Evolutionary conservation across 192 early-diverging fungal genomes (phyloP).

Genomic region (Coemansia sp.): DNA sequence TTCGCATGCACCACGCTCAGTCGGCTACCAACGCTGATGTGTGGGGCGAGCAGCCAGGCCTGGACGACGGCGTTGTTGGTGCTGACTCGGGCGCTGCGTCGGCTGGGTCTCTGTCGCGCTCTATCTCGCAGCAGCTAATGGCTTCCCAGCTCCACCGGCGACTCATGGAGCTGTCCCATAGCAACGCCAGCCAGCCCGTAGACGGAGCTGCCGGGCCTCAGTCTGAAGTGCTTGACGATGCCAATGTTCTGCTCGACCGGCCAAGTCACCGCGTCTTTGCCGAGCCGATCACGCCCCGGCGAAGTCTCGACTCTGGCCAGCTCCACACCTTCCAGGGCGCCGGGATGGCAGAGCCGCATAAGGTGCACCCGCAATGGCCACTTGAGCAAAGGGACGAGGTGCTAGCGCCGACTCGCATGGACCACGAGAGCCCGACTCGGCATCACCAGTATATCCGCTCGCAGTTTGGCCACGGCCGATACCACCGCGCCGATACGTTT

Average conservation of each 20-base stretch:
- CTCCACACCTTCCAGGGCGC: background rate
- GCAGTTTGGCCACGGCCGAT: background rate
- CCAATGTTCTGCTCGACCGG: background rate
- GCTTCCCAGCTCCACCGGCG: conserved; percentile 45
- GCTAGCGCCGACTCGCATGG: background rate
- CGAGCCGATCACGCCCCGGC: background rate
- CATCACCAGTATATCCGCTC: background rate
- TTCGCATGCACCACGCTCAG: conserved; percentile 29
- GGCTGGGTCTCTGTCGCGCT: conserved; percentile 16
- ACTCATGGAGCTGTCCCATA: conserved; percentile 35
- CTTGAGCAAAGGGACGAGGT: background rate
- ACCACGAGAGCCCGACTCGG: background rate
- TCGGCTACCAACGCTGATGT: conserved; percentile 11
- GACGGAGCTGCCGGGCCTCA: background rate
- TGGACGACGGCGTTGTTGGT: background rate
- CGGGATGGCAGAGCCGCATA: background rate
- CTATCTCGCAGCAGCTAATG: conserved; percentile 37
- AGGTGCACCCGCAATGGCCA: background rate
- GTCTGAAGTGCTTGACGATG: background rate
- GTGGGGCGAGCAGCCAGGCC: conserved; percentile 7
- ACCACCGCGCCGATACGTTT: conserved; percentile 36
- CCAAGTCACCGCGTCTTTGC: background rate
- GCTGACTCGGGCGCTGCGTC: conserved; percentile 35
- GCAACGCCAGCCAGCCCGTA: background rate
- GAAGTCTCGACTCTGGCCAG: background rate